Conservation (phyloP, 1,284 basidiomycete genomes). For the Cutaneotrichosporon dermatis region DNA sequence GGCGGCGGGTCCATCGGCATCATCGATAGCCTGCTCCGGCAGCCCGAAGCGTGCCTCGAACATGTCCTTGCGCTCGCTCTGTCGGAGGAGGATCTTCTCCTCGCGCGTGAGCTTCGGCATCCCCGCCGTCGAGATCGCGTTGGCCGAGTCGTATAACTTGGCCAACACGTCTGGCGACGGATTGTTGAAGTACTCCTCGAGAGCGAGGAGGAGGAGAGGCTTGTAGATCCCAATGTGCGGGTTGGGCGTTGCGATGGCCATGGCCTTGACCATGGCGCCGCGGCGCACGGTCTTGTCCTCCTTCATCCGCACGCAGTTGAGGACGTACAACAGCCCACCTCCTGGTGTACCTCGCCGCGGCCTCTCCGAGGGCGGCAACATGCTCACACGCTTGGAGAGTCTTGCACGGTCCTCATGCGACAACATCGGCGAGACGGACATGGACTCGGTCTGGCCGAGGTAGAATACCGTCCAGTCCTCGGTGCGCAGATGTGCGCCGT, state of each 20-base stretch:
- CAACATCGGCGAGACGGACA: constrained; percentile 74
- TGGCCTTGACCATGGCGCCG: constrained; percentile 90
- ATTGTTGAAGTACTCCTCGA: constrained; percentile 89
- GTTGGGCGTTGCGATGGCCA: constrained; percentile 91
- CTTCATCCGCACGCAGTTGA: constrained; percentile 94
- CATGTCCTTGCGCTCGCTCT: constrained; percentile 83
- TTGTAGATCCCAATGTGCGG: constrained; percentile 98
- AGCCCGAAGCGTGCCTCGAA: constrained; percentile 70
- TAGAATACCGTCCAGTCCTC: constrained; percentile 99
- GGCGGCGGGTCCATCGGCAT: not conserved
- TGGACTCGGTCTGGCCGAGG: constrained; percentile 83
- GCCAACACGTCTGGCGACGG: constrained; percentile 83
- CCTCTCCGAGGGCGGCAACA: constrained; percentile 19
- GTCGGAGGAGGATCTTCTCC: constrained; percentile 85
- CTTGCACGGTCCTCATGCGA: constrained; percentile 43
- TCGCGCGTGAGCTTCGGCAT: constrained; percentile 71
- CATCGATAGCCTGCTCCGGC: constrained; percentile 5
- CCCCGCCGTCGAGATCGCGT: constrained; percentile 77
- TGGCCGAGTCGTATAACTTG: constrained; percentile 85
- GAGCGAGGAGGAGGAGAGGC: constrained; percentile 87
- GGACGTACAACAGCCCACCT: constrained; percentile 73
- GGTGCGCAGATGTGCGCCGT: constrained; percentile 87
- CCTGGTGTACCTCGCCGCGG: constrained; percentile 37
- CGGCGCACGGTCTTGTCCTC: constrained; percentile 83
- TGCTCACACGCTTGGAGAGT: constrained; percentile 20